Percentiles rank a stretch among this genome's conserved stretches.
phyloP scores from a whole-genome alignment of 2,329 filamentous ascomycete genomes.

The Alternaria arborescens region DNA sequence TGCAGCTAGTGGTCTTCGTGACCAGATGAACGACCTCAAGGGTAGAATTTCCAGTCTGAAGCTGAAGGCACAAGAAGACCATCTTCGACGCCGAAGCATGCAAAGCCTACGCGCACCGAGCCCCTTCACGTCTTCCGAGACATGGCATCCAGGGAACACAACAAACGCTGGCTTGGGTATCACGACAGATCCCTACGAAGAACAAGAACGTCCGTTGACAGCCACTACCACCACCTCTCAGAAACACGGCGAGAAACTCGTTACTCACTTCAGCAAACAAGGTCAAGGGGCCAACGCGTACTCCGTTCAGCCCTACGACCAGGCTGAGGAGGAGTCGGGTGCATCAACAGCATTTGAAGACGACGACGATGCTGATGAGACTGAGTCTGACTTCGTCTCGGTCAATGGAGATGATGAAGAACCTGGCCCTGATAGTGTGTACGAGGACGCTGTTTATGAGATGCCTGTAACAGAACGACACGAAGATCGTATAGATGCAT shows the following conservation, averaged over 20 bases:
- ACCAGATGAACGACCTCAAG: slow-evolving; percentile 86
- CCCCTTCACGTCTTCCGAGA: slow-evolving; percentile 78
- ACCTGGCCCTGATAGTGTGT: slow-evolving; percentile 48
- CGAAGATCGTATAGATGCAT: slow-evolving; percentile 92
- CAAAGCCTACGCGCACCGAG: slow-evolving; percentile 78
- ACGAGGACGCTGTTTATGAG: slow-evolving; percentile 56
- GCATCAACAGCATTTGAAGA: slow-evolving; percentile 29
- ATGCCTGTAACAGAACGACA: slow-evolving; percentile 66
- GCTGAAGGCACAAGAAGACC: slow-evolving; percentile 81
- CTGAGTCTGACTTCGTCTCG: slow-evolving; percentile 51
- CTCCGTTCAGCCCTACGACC: slow-evolving; percentile 29
- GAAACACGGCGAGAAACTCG: slow-evolving; percentile 28
- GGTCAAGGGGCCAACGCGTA: not conserved
- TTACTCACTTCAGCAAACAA: slow-evolving; percentile 13
- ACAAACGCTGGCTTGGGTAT: slow-evolving; percentile 43
- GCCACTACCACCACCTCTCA: slow-evolving; percentile 28
- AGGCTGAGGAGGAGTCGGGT: slow-evolving; percentile 32
- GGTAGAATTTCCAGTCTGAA: slow-evolving; percentile 83
- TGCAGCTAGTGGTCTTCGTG: slow-evolving; percentile 76
- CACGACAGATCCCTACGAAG: slow-evolving; percentile 34
- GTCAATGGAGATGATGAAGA: slow-evolving; percentile 40
- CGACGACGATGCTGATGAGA: slow-evolving; percentile 41
- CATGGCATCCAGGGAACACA: slow-evolving; percentile 58
- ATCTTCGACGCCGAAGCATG: slow-evolving; percentile 77
- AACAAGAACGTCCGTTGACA: slow-evolving; percentile 13